A percentile compares a stretch with the other conserved stretches of the same genome.
Evolutionary conservation across 2,329 filamentous ascomycete genomes (phyloP).

Genomic region (Fusarium sp.): DNA sequence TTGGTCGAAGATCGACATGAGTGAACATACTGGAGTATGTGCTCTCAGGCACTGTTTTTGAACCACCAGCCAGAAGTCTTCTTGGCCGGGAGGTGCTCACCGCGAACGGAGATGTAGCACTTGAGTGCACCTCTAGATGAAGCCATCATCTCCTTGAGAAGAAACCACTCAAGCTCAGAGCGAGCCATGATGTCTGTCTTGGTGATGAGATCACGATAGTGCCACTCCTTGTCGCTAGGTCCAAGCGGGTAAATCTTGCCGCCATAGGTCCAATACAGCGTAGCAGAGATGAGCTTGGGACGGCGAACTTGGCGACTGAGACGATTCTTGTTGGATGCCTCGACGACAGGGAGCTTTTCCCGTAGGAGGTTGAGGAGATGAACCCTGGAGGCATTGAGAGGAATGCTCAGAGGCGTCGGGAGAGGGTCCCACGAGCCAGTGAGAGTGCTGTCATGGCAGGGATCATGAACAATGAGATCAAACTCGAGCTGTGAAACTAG

Average conservation of each 20-base stretch:
- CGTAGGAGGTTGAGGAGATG: constrained; percentile 42
- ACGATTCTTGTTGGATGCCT: not conserved
- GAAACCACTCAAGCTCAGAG: constrained; percentile 41
- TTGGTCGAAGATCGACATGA: not conserved
- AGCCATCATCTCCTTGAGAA: constrained; percentile 44
- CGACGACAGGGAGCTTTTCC: constrained; percentile 19
- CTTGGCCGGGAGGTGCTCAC: constrained; percentile 16
- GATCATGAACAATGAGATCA: constrained; percentile 38
- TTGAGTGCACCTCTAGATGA: constrained; percentile 38
- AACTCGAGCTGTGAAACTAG: constrained; percentile 32
- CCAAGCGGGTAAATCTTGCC: constrained; percentile 38
- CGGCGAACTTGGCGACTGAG: constrained; percentile 5
- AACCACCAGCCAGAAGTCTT: constrained; percentile 35
- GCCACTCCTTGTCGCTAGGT: constrained; percentile 37
- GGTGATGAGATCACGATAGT: constrained; percentile 40
- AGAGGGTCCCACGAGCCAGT: constrained; percentile 42
- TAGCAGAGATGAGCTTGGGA: constrained; percentile 36
- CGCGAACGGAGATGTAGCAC: constrained; percentile 40
- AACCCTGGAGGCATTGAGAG: constrained; percentile 32
- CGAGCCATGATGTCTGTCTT: constrained; percentile 40
- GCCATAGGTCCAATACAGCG: constrained; percentile 40
- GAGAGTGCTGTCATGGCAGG: constrained; percentile 36
- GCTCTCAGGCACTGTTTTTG: constrained; percentile 12
- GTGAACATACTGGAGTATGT: not conserved
- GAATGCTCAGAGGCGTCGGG: constrained; percentile 22